These are phyloP conservation scores for Saksenaea oblongispora DNA, from an alignment of 371 early-diverging fungal genomes.

Conservation along the genomic window DNA sequence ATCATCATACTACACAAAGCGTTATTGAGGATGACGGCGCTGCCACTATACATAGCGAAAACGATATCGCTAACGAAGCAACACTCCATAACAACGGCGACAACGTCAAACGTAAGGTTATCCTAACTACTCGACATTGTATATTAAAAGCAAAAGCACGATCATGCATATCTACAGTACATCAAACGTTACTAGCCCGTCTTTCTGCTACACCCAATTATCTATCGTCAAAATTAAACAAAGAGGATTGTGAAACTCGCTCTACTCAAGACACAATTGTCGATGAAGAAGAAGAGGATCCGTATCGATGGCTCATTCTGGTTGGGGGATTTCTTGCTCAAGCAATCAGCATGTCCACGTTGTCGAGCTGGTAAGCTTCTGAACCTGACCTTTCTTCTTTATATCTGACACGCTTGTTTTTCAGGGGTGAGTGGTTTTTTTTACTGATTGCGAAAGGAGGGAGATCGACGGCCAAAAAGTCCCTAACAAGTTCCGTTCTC, in stretches of 20 bases:
- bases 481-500: background rate
- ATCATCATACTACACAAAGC: background rate
- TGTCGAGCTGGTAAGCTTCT: conserved; percentile 35
- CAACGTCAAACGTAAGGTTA: background rate
- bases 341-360: conserved; percentile 33
- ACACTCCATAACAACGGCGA: background rate
- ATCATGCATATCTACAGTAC: background rate
- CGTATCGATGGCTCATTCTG: conserved; percentile 34
- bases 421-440: conserved; percentile 3
- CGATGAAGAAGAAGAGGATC: conserved; percentile 21
- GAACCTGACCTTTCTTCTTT: background rate
- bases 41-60: background rate
- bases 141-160: background rate
- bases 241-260: background rate
- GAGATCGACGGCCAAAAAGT: background rate
- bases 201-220: background rate
- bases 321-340: conserved; percentile 35
- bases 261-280: background rate
- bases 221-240: background rate
- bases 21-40: background rate
- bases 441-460: background rate
- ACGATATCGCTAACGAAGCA: background rate
- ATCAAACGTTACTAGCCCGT: background rate
- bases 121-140: background rate
- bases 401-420: background rate